Conservation (phyloP, 2,329 filamentous ascomycete species). For the Decorospora gaudefroyi region DNA sequence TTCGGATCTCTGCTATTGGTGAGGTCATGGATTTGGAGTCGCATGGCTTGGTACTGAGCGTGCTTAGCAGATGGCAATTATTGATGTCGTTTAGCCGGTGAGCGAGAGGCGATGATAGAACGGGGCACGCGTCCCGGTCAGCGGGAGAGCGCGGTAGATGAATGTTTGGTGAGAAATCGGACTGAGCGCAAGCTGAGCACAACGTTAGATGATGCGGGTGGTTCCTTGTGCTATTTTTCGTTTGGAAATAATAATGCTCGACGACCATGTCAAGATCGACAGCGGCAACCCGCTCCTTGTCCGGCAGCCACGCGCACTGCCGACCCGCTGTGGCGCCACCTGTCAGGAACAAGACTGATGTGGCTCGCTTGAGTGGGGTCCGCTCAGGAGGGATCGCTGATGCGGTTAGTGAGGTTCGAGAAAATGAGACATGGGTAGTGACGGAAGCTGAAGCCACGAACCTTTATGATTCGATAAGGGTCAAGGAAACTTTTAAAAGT, state of each 20-base stretch:
- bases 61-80: constrained; percentile 1
- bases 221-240: no score
- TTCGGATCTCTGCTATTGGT: constrained; percentile 12
- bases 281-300: constrained; percentile 9
- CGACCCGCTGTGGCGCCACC: constrained; percentile 23
- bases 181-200: constrained; percentile 1
- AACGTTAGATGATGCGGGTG: not conserved
- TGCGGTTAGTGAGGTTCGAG: constrained; percentile 14
- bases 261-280: constrained; percentile 23
- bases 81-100: constrained; percentile 13
- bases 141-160: constrained; percentile 1
- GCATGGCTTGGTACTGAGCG: not conserved
- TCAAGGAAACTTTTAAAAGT: constrained; percentile 3
- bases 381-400: constrained; percentile 9
- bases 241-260: constrained; percentile 5
- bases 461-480: constrained; percentile 8
- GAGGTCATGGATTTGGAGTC: not conserved
- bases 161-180: not conserved
- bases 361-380: constrained; percentile 17
- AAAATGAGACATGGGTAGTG: constrained; percentile 13
- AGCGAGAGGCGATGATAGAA: not conserved
- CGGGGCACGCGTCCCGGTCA: not conserved
- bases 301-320: constrained; percentile 19
- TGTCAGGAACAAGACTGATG: constrained; percentile 25
- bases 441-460: constrained; percentile 12